Base-by-base conservation (phyloP, 495 filamentous ascomycete genomes). In the Penicillium pancosmium region DNA sequence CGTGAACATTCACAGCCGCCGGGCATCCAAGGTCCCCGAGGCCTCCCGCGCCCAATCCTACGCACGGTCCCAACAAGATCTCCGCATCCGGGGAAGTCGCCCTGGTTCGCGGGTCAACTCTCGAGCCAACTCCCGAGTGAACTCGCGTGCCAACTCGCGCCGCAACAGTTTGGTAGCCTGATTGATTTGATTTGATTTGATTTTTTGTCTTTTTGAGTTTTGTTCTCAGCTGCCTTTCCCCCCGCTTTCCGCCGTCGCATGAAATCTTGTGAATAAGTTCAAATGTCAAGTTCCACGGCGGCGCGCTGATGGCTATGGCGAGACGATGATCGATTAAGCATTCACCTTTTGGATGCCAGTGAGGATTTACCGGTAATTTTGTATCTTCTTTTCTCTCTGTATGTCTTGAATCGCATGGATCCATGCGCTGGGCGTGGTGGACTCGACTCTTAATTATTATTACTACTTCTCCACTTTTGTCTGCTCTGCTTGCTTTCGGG, bases 11-110 rank as follows among this genome's bases (percentile, higher is more conserved):
- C 60, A 71, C 33, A 75, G 78, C n/a, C 74, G 77, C 5, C 72
- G 71, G 5, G 35, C 71, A 1, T 75, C 76, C 13, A 71, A 73
- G 52, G 61, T 81, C 4, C 76, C 77, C 0, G 63, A 68, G 10
- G 69, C 64, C 4, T 78, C 74, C 15, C 68, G 78, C 21, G 76
- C 73, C 21, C 76, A 73, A 56, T 82, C 79, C 0, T 79, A 74
- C 62, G 77, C 75, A 2, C 67, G 79, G 27, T 81, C 79, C 9
- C 78, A 80, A 62, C 80, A 83, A 54, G 73, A 81, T 52, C 62
- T 81, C 47, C 73, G 80, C 43, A 70, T 83, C 27, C 77, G 78
- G 5, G 79, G 78, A 54, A 81, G 78, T 60, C 72, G 78, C 13
- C 62, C 65, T 11, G 72, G 66, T 16, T 77, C 74, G 8, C 74